Base-by-base conservation (phyloP, 495 filamentous ascomycete species). In the Astrocystis sublimbata region DNA sequence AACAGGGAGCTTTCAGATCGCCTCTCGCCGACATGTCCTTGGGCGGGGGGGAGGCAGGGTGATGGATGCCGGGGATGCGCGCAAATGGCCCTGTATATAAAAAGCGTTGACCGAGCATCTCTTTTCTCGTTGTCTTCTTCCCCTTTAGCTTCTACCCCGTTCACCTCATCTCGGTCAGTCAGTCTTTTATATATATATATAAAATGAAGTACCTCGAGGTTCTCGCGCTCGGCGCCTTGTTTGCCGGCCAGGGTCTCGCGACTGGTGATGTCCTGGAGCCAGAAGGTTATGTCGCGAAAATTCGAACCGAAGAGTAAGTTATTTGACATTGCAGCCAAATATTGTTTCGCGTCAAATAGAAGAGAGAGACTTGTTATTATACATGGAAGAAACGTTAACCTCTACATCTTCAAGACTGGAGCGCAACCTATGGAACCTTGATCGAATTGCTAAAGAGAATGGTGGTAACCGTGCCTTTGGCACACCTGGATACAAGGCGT, bases 381-480 rank as follows among this genome's bases (percentile, higher is more conserved):
- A 36, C 13, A 6, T 36, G 33, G 13, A 46, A 30, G 0, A 19
- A 47, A 47, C 3, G 41, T 59, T 17, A 59, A 28, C n/a, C 33
- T 30, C 42, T 3, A 15, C 13, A n/a, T n/a, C 10, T 24, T 9
- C 47, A 23, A 70, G 67, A 24, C 49, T 73, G 13, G 64, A 68
- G 57, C 57, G 52, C 28, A 76, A 72, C 41, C 71, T 81, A n/a
- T 69, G 71, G 42, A 65, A 71, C 35, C 62, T 77, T 9, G 38
- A 75, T 47, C 51, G 63, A 10, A 78, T 78, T 52, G 74, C 69
- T 2, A 46, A 61, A 24, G 59, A 65, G 15, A 73, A 77, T 52
- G 71, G 72, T 21, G 72, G 70, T 8, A 78, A 78, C 50, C 69
- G 76, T 38, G 76, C 75, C 43, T 78, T 77, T 57, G 76, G 76